Conservation (phyloP, 2,329 filamentous ascomycete genomes). For the Sarocladium kiliense region DNA sequence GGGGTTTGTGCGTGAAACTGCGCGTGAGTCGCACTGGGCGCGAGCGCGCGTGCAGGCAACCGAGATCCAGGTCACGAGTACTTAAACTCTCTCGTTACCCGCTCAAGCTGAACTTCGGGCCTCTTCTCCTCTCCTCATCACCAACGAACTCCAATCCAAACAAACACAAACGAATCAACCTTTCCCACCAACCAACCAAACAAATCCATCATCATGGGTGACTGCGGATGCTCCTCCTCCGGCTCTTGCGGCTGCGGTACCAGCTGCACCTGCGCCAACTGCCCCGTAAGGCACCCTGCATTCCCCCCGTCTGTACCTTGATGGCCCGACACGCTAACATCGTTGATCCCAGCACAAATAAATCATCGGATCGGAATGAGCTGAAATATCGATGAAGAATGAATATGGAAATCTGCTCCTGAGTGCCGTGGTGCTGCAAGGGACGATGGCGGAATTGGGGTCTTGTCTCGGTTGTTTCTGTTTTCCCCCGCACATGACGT, state of each 20-base stretch:
- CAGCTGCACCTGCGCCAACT: conserved; percentile 35
- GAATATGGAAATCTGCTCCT: not conserved
- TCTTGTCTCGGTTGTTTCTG: not conserved
- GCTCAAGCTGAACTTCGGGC: not conserved
- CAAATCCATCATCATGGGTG: conserved; percentile 31
- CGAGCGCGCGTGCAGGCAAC: no score
- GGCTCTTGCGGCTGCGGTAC: conserved; percentile 37
- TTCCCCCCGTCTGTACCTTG: not conserved
- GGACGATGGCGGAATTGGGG: not conserved
- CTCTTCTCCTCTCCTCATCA: not conserved
- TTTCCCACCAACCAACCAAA: conserved; percentile 10
- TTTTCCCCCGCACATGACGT: conserved; percentile 1
- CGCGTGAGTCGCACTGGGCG: no score
- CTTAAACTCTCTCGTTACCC: not conserved
- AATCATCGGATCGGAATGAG: not conserved
- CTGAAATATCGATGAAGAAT: no score
- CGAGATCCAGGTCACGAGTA: no score
- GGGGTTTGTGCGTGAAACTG: not conserved
- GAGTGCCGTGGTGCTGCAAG: not conserved
- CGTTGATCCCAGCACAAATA: conserved; percentile 13
- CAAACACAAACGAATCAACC: conserved; percentile 4
- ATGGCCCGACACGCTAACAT: not conserved
- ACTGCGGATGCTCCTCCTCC: conserved; percentile 35
- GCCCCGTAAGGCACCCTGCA: conserved; percentile 28
- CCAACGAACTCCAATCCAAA: conserved; percentile 6